Base-by-base conservation (phyloP, 2,329 filamentous ascomycete genomes). In the Zasmidium citrigriseum region DNA sequence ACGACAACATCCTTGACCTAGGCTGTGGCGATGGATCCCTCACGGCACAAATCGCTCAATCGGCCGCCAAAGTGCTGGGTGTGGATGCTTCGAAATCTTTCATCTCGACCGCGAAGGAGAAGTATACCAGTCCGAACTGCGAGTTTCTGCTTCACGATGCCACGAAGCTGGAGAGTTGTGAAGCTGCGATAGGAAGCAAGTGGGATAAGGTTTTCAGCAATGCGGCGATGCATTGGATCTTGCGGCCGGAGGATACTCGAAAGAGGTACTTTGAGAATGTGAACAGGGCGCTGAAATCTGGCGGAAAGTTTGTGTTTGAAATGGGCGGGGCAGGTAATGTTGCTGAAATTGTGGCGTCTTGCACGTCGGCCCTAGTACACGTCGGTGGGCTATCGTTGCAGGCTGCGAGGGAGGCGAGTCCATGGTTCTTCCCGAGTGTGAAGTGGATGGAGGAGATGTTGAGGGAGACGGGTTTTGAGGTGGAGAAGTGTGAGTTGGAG, bases 351-450 rank as follows among this genome's bases (percentile, higher is more conserved):
- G 80, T 83, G 24, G 77, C 83, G 0, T 84, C 84, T 1, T 74
- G 89, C 7, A 73, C 86, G 3, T 76, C 78, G 16, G 81, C 81
- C 1, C 75, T 88, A 1, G 72, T 75, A 1, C 70, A 78, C 16
- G 77, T 81, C 1, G 81, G 83, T 1, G 69, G 86, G 0, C n/a
- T n/a, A n/a, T 76, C 83, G 0, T 63, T 87, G 1, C 67, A 75
- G n/a, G 72, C 75, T 10, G 83, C 83, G 0, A 61, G 76, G 20
- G 79, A 77, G 14, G 78, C 76, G 0, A 82, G 82, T 60, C 88
- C 88, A 3, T 91, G 88, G 88, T 90, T 89, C 72, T 91, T 90
- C 70, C 86, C 88, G 0, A 85, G 87, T 62, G 85, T 86, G 67
- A 70, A 63, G 0, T 88, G 86, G 86, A 81, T 84, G 70, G 64